Percentiles rank a stretch among this genome's conserved stretches.
phyloP scores from a whole-genome alignment of 108 stramenopile species.

The Nitzschia inconspicua region DNA sequence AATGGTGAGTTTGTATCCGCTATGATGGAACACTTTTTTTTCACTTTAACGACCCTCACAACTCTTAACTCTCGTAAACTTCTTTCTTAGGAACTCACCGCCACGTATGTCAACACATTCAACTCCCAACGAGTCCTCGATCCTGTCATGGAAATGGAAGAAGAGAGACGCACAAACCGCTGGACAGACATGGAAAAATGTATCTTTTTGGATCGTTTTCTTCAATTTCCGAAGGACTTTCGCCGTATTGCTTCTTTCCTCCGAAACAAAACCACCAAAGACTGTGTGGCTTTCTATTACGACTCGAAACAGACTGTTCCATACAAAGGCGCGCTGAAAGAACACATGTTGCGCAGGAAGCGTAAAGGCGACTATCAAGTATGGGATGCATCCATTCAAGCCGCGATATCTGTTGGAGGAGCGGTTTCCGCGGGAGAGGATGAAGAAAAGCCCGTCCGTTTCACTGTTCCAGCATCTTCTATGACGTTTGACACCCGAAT shows the following conservation, averaged over 20 bases:
- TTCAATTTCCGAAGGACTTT: slow-evolving; percentile 97
- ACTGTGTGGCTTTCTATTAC: slow-evolving; percentile 94
- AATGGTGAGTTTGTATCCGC: slow-evolving; percentile 36
- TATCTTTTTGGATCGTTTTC: slow-evolving; percentile 94
- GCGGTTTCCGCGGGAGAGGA: slow-evolving; percentile 51
- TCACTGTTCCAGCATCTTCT: slow-evolving; percentile 59
- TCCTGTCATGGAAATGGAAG: slow-evolving; percentile 48
- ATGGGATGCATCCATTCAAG: slow-evolving; percentile 86
- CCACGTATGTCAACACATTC: slow-evolving; percentile 60
- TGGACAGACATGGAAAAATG: slow-evolving; percentile 99
- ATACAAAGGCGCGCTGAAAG: slow-evolving; percentile 83
- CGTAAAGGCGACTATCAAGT: slow-evolving; percentile 56
- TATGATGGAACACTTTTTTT: neutral
- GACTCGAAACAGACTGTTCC: slow-evolving; percentile 86
- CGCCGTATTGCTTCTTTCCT: slow-evolving; percentile 91
- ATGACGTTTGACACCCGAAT: slow-evolving; percentile 46
- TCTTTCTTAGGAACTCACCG: slow-evolving; percentile 44
- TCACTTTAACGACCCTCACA: neutral
- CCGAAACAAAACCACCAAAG: slow-evolving; percentile 82
- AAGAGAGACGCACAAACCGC: slow-evolving; percentile 34
- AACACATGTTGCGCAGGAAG: slow-evolving; percentile 78
- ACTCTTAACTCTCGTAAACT: neutral
- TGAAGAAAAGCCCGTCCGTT: slow-evolving; percentile 66
- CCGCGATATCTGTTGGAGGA: slow-evolving; percentile 69
- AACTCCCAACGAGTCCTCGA: slow-evolving; percentile 50